Evolutionary conservation across 2,329 filamentous ascomycete species (phyloP).

Genomic region (Didymosphaeria variabile): DNA sequence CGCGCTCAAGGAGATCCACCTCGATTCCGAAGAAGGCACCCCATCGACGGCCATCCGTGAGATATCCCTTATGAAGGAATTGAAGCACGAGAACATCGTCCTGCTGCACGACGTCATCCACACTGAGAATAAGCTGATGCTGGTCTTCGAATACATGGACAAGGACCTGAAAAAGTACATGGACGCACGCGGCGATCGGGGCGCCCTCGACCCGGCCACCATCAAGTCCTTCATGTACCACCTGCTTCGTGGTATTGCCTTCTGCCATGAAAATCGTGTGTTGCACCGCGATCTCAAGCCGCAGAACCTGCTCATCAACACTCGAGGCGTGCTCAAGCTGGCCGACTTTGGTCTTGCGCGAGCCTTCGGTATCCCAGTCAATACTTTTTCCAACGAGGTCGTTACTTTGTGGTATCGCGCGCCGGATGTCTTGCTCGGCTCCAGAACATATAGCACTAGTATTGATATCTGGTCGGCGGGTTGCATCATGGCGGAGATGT

Average conservation of each 20-base stretch:
- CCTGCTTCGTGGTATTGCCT: conserved; percentile 92
- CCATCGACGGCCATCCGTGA: conserved; percentile 97
- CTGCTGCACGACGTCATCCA: conserved; percentile 98
- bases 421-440: conserved; percentile 92
- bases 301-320: conserved; percentile 95
- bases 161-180: conserved; percentile 98
- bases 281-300: conserved; percentile 96
- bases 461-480: conserved; percentile 99
- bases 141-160: conserved; percentile 99
- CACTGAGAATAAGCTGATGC: conserved; percentile 99
- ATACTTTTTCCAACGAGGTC: conserved; percentile 98
- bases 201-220: conserved; percentile 84
- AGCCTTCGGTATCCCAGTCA: conserved; percentile 96
- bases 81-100: conserved; percentile 99
- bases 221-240: conserved; percentile 99
- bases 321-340: conserved; percentile 87
- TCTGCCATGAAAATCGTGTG: conserved; percentile 97
- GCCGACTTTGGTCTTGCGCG: conserved; percentile 94
- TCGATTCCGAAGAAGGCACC: conserved; percentile 97
- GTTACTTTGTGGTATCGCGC: conserved; percentile 98
- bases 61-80: conserved; percentile 98
- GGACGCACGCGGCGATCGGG: conserved; percentile 90
- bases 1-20: conserved; percentile 97
- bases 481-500: conserved; percentile 99
- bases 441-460: conserved; percentile 97